These are phyloP conservation scores for Tuber microsphaerosporum DNA, from an alignment of 495 filamentous ascomycete species.

Conservation along the genomic window DNA sequence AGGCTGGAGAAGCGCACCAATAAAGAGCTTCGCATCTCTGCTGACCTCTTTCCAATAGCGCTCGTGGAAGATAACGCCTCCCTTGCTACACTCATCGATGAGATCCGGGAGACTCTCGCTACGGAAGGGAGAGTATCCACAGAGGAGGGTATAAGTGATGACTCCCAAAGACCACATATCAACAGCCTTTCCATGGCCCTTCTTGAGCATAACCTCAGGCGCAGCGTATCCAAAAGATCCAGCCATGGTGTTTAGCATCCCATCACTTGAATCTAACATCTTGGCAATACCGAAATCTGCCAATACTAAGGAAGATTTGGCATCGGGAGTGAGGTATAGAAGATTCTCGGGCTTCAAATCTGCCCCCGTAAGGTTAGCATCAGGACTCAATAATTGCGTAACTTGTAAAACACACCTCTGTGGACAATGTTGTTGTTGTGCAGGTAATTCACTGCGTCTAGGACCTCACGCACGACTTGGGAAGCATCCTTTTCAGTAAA, in stretches of 20 bases:
- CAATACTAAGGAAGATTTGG: slow-evolving; percentile 77
- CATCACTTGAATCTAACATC: slow-evolving; percentile 83
- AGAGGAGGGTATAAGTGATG: slow-evolving; percentile 98
- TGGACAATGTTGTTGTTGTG: slow-evolving; percentile 95
- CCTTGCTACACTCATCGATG: slow-evolving; percentile 86
- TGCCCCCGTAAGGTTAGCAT: slow-evolving; percentile 42
- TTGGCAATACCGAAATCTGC: slow-evolving; percentile 99
- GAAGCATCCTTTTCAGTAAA: slow-evolving; percentile 99
- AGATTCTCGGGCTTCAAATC: slow-evolving; percentile 98
- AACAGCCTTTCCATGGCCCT: slow-evolving; percentile 96
- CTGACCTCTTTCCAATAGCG: slow-evolving; percentile 98
- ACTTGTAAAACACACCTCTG: slow-evolving; percentile 56
- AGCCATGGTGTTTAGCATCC: slow-evolving; percentile 95
- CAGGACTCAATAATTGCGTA: slow-evolving; percentile 8
- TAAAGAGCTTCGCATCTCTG: slow-evolving; percentile 92
- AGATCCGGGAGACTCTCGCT: slow-evolving; percentile 87
- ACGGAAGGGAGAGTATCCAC: slow-evolving; percentile 96
- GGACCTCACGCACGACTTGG: slow-evolving; percentile 89
- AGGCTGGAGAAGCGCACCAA: slow-evolving; percentile 70
- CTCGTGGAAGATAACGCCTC: slow-evolving; percentile 92
- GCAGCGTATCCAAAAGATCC: slow-evolving; percentile 98
- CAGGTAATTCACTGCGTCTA: slow-evolving; percentile 90
- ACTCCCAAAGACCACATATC: slow-evolving; percentile 99
- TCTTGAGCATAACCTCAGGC: slow-evolving; percentile 96
- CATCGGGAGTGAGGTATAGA: slow-evolving; percentile 73